phyloP scores from a whole-genome alignment of 1,139 yeast species.

The Candida anutae region DNA sequence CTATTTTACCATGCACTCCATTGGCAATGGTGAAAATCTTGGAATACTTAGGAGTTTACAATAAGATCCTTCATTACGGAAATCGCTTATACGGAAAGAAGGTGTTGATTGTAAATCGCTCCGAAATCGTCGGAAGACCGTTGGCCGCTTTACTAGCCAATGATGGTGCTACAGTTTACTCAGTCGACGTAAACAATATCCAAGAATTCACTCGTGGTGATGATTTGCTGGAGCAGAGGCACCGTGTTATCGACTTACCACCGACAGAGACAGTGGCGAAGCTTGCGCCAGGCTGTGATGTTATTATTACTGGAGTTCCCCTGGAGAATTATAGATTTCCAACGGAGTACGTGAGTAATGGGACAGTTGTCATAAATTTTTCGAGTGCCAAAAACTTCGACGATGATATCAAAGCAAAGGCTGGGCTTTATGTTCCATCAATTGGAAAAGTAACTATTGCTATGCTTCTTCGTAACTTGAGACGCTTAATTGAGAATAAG shows the following conservation, averaged over 20 bases:
- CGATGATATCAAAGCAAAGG: conserved; percentile 70
- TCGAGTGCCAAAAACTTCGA: conserved; percentile 83
- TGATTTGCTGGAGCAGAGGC: conserved; percentile 74
- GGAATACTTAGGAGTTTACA: conserved; percentile 85
- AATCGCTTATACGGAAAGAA: conserved; percentile 91
- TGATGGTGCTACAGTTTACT: conserved; percentile 94
- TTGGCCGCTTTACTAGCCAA: conserved; percentile 92
- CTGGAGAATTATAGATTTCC: conserved; percentile 78
- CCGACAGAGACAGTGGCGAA: conserved; percentile 43
- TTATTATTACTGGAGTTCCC: conserved; percentile 94
- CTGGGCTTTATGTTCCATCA: conserved; percentile 88
- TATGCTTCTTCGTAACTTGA: conserved; percentile 81
- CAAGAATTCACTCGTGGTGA: conserved; percentile 94
- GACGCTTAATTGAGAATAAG: conserved; percentile 70
- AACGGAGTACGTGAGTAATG: conserved; percentile 67
- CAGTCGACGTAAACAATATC: conserved; percentile 79
- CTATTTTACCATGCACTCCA: conserved; percentile 93
- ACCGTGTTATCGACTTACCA: conserved; percentile 68
- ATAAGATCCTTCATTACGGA: conserved; percentile 73
- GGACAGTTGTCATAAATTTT: conserved; percentile 86
- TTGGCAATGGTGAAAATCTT: conserved; percentile 88
- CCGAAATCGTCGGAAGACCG: conserved; percentile 96
- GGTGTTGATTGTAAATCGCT: conserved; percentile 80
- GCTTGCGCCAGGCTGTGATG: conserved; percentile 74
- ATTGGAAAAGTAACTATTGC: conserved; percentile 95